Conservation (phyloP, 495 filamentous ascomycete genomes). For the Penicillium daleae region DNA sequence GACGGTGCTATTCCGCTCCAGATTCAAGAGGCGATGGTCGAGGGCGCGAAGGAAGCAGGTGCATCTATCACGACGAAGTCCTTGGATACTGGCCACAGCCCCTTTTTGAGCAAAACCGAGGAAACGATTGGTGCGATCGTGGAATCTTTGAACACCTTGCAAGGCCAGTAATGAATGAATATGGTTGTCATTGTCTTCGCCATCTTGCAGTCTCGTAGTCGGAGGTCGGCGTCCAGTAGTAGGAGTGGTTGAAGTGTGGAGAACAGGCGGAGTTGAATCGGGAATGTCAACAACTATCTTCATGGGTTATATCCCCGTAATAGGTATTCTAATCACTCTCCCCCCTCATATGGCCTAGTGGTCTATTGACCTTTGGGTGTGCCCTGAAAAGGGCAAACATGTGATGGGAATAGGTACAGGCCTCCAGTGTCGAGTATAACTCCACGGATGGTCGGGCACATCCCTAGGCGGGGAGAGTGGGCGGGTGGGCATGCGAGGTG, state of each 20-base stretch:
- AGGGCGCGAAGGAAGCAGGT: constrained; percentile 8
- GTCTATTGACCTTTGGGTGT: background rate
- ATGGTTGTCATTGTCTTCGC: background rate
- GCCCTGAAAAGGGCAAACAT: background rate
- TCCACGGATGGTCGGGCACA: background rate
- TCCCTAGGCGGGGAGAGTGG: background rate
- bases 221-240: background rate
- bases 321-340: background rate
- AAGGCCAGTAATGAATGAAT: background rate
- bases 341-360: background rate
- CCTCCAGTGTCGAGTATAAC: background rate
- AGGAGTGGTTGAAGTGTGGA: background rate
- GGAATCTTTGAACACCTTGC: constrained; percentile 3
- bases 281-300: too few relatives aligned
- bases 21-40: constrained; percentile 12
- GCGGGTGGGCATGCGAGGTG: background rate
- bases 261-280: background rate
- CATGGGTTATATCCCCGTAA: background rate
- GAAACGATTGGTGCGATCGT: constrained; percentile 4
- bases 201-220: background rate
- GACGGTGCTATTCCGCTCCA: constrained; percentile 10
- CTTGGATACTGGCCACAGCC: constrained; percentile 10
- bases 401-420: too few relatives aligned
- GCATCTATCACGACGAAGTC: constrained; percentile 8
- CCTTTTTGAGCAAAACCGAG: constrained; percentile 8